Percentiles rank a stretch among this genome's conserved stretches.
Evolutionary conservation across 108 stramenopile genomes (phyloP).

Genomic region (Skeletonema grethae): DNA sequence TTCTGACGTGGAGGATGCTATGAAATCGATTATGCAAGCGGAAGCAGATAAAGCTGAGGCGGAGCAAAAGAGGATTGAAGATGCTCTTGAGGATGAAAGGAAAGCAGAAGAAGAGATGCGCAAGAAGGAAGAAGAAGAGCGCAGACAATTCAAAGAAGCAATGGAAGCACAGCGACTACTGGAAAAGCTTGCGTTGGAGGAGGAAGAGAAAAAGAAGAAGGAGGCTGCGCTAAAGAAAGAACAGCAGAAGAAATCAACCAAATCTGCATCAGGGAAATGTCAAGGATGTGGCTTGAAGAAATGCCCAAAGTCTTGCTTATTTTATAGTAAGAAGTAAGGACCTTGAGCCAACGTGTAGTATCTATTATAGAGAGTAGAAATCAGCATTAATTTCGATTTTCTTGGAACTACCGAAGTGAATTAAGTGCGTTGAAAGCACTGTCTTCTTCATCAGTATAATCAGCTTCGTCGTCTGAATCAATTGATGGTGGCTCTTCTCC

Average conservation of each 20-base stretch:
- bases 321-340: conserved; percentile 31
- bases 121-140: conserved; percentile 79
- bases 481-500: conserved; percentile 12
- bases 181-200: conserved; percentile 63
- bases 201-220: conserved; percentile 58
- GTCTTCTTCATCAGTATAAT: neutral
- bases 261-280: conserved; percentile 73
- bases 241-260: conserved; percentile 67
- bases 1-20: conserved; percentile 58
- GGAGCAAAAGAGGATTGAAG: conserved; percentile 69
- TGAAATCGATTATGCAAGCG: conserved; percentile 49
- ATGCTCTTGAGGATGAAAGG: conserved; percentile 75
- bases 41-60: conserved; percentile 58
- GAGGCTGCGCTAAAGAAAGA: conserved; percentile 75
- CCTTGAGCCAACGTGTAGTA: neutral
- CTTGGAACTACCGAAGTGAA: neutral
- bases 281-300: conserved; percentile 90
- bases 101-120: conserved; percentile 66
- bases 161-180: conserved; percentile 91
- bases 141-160: conserved; percentile 81
- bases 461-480: neutral
- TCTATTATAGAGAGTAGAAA: neutral
- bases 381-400: neutral
- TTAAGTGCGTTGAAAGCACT: neutral
- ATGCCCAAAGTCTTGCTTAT: conserved; percentile 86